Evolutionary conservation across 345 rosid species (phyloP), one percentile per base, ranked within the genome.

Genomic region (Eutrema japonicum): DNA sequence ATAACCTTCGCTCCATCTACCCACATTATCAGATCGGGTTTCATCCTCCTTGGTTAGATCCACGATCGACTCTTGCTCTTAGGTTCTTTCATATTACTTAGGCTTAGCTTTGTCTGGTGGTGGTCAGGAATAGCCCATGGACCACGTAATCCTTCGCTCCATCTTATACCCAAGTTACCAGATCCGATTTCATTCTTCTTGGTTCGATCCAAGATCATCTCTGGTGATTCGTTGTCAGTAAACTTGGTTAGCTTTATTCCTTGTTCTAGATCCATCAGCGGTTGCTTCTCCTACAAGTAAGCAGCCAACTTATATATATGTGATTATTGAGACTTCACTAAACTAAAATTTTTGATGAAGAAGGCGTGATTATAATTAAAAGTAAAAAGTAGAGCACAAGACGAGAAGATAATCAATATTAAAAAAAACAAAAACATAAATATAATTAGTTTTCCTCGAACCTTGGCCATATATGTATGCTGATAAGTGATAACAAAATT

Each of bases 381-480:
- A 48, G 10, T 10, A 3, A 10, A 41, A 10, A 41, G 4, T 41
- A 41, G 5, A 41, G 4, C 4, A 40, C 4, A 3, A 40, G 42
- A 35, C 4, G 43, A 14, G 26, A 14, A 36, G 8, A 51, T 51
- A 4, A 14, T 29, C 32, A 52, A 14, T 29, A 11, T 33, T 6
- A 22, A 3, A 0, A 38, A 38, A 49, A 41, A 10, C 2, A 1
- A 47, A 48, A 37, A 18, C 0, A 9, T 14, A 14, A 14, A 30
- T 6, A 48, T 18, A 16, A 10, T 13, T 43, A 13, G 10, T 3
- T 10, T 42, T 68, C 4, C 7, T 47, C 18, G 46, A 72, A 72
- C 70, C 71, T 64, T 55, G 10, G 46, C 56, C 77, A 73, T 64
- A 6, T 60, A 16, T 67, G 13, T 51, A 32, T 71, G 53, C 29